Percentiles rank a stretch among this genome's conserved stretches.
phyloP scores from a whole-genome alignment of 768 basidiomycete species.

The Boletus sp. region DNA sequence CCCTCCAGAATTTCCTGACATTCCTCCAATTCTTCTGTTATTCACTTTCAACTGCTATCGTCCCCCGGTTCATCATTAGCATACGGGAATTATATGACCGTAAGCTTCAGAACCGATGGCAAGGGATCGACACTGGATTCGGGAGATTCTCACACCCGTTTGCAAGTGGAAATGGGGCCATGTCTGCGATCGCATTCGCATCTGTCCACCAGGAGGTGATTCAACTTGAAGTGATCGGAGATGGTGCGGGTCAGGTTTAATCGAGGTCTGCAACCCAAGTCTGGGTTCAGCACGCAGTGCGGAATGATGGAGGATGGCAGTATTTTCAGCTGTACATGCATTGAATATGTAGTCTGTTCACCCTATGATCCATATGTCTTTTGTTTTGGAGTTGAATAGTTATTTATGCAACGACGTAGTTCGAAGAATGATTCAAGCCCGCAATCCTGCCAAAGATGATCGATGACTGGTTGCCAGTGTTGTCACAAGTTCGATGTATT shows the following conservation, averaged over 20 bases:
- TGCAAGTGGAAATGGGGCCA: neutral
- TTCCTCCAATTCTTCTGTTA: neutral
- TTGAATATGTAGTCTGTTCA: no score
- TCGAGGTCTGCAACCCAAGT: no score
- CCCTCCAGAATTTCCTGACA: neutral
- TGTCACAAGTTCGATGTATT: no score
- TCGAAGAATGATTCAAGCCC: no score
- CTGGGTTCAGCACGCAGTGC: no score
- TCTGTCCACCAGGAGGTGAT: neutral
- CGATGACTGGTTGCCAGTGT: no score
- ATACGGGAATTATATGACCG: neutral
- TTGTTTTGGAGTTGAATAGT: no score
- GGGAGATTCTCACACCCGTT: neutral
- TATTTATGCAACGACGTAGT: no score
- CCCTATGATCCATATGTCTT: no score
- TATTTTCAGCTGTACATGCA: no score
- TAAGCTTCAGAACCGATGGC: neutral
- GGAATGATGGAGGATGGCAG: no score
- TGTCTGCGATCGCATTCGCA: neutral
- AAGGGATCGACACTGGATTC: neutral
- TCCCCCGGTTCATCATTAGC: neutral
- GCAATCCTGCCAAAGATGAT: no score
- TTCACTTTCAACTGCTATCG: neutral
- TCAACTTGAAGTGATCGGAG: neutral
- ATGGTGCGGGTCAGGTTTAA: neutral